Base-by-base conservation (phyloP, 768 basidiomycete species). In the Baorangia bicolor region DNA sequence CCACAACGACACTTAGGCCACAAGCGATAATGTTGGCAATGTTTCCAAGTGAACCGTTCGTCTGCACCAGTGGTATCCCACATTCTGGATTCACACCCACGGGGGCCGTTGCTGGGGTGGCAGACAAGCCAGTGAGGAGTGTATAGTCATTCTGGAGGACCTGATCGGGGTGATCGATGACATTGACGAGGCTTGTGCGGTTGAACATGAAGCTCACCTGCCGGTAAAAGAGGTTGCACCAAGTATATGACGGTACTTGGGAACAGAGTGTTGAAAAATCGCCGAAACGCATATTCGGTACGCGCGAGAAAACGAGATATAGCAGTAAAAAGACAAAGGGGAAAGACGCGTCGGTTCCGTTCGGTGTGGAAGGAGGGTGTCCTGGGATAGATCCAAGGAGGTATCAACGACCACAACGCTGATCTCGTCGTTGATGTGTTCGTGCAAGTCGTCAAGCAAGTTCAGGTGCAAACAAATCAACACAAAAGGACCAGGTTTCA, bases 141-240 rank as follows among this genome's bases (percentile, higher is more conserved):
- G 67, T 6, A 1, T 62, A 57, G 39, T 75, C 61, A 45, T 50
- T 73, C 66, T 69, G 61, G 38, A 69, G 76, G 10, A 80, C 69
- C 81, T 83, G 58, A 56, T 69, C 61, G 68, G 60, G 59, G 68
- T 66, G 43, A 75, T 63, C 51, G 55, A 58, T 56, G 46, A 51
- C 40, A 37, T 43, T 45, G 49, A 43, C 51, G 48, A 43, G 16
- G 27, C 28, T n/a, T 18, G 14, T n/a, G 41, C 33, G 35, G 62
- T 25, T 55, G 56, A 51, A 53, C 33, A 55, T 55, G 27, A 63
- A 49, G 65, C 75, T 61, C 21, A 93, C 86, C 78, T 96, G 93
- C 56, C 83, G 82, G 75, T 94, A 94, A 76, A 96, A 95, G 63
- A 97, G 86, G 69, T 97, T 97, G 75, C 95, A 98, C 84, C 92